Evolutionary conservation across 2,329 filamentous ascomycete genomes (phyloP), one percentile per base, ranked within the genome.

Genomic region (Aspergillus pseudoglaucus): DNA sequence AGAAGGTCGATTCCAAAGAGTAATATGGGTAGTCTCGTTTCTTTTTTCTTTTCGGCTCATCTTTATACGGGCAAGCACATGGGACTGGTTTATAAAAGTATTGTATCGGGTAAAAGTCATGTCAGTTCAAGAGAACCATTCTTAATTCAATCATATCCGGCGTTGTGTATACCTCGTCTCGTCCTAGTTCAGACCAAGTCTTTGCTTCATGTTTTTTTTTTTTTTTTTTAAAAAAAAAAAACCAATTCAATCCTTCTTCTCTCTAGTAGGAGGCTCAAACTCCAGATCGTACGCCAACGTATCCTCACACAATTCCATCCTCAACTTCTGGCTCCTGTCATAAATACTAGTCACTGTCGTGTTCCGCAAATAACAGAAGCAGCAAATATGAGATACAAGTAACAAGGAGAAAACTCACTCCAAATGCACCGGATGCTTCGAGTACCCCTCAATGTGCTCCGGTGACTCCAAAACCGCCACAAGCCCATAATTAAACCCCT

Each of bases 1-100:
- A 78, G 65, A 78, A 77, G 61, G 66, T 73, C 35, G 75, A 76
- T 57, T 56, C 61, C 45, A 74, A 73, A 62, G 66, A 70, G 54
- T 70, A 63, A 62, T 35, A 39, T 18, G 17, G 37, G 37, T 39
- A 39, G 22, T 39, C 37, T 15, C 9, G 37, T 39, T 20, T 39
- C 7, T 20, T 39, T 15, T 30, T 5, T 30, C 10, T 30, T 30
- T 30, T 2, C 1, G 5, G 25, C 25, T 30, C 25, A 30, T 30
- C 25, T 30, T 30, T 10, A 30, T 30, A 12, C 25, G 25, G 9
- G 25, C 25, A 30, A 30, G 25, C 51, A 53, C 48, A 22, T 30
- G 30, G 14, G 10, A 15, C 12, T 10, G 10, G 4, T 22, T 20
- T 35, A 42, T n/a, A 22, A 23, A 44, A 20, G 46, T 42, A 37